Evolutionary conservation across 2,329 filamentous ascomycete species (phyloP), one percentile per base, ranked within the genome.

Genomic region (Diplodia intermedia): DNA sequence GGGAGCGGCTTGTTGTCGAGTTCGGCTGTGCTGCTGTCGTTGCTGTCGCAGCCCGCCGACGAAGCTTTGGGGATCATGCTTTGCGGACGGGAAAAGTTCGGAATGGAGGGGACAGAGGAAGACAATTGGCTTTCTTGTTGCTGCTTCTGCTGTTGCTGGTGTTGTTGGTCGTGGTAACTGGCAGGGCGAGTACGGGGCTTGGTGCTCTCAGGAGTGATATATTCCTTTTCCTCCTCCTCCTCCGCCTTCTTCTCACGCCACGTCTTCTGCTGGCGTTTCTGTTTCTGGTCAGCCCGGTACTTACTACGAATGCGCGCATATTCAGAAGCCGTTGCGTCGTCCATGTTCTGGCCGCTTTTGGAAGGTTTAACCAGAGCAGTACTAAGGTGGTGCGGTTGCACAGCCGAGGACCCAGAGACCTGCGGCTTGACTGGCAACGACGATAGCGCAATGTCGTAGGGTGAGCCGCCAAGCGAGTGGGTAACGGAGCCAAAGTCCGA

Each of bases 401-500:
- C 75, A 18, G 76, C 74, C n/a, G 60, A 53, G 6, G 60, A 63
- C 9, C 73, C 70, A 8, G 71, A 70, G 8, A 74, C 68, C 20
- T 55, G 49, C 11, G 66, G 66, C 60, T 72, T 70, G 29, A 57
- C 69, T n/a, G 68, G 71, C 12, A 70, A 66, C 6, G 50, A 33
- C 4, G 33, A 43, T 7, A 65, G n/a, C 29, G 82, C 79, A 47
- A 79, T 75, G 66, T 83, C 82, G 69, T 83, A 83, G 5, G 82
- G 80, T 12, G 79, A 81, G 23, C 73, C 70, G 26, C 82, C 82
- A 0, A 83, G 75, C 4, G 80, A 75, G 12, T 76, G 72, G 4
- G 79, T 79, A 6, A 81, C 80, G 2, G 79, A 81, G 18, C 77
- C 80, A 43, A 82, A 76, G 69, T 83, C 76, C 33, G 77, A 75